Evolutionary conservation across 805 yeast genomes (phyloP), one percentile per base, ranked within the genome.

Genomic region (Kodamaea hsintzibuensis): DNA sequence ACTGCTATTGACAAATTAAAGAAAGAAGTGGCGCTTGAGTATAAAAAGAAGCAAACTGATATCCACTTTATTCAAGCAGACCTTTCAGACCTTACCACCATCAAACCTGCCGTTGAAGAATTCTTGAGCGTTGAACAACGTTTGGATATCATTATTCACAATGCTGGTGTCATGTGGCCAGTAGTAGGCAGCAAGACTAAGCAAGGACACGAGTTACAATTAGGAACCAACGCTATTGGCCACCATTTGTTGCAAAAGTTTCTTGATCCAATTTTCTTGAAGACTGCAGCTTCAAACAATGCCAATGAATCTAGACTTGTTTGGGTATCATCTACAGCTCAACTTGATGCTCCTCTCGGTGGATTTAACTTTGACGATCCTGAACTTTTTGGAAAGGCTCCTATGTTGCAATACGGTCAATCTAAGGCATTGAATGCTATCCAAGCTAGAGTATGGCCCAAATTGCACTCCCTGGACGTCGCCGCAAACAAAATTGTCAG

Each of bases 191-290:
- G 73, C 7, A 55, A 53, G 35, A 71, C 83, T 4, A 62, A 54
- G 9, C 82, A 81, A 62, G 82, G 80, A 8, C 72, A 67, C 52
- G 84, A 81, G 50, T 51, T 68, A 38, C 80, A 77, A 50, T 63
- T 79, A 40, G 84, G 82, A 9, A 73, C 76, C n/a, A 82, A 81
- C 60, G 71, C 62, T 17, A 57, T 82, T 13, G 84, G 79, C 2
- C 79, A 80, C 35, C 77, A 71, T 51, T 60, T 79, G n/a, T 63
- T 81, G 17, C 75, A 78, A 56, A 69, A 70, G 51, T 61, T 69
- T 18, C 60, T 79, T 45, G 68, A 66, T 19, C 78, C 78, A 7
- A 55, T 77, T 3, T 55, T 81, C n/a, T 53, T 69, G 19, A 59
- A 67, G 27, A 65, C 79, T 1, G 68, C 73, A 1, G 55, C 63